Percentiles rank a stretch among this genome's conserved stretches.
phyloP scores from a whole-genome alignment of 225 moss, liverwort and hornwort genomes.

The Climacium dendroides region DNA sequence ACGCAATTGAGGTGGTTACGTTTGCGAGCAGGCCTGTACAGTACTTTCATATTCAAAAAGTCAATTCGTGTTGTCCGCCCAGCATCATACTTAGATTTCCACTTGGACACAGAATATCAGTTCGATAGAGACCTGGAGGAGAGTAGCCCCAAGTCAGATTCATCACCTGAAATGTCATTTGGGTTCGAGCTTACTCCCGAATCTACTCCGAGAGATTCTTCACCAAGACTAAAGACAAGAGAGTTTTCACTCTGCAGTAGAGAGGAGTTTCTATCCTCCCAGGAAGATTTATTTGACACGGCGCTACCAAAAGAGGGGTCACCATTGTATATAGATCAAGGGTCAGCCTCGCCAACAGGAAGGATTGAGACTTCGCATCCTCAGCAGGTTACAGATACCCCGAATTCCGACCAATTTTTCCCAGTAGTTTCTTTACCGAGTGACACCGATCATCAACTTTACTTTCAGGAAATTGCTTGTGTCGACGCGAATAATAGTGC shows the following conservation, averaged over 20 bases:
- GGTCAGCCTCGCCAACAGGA: neutral
- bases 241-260: neutral
- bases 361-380: neutral
- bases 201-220: neutral
- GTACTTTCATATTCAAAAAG: constrained; percentile 84
- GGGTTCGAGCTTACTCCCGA: neutral
- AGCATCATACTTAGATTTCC: neutral
- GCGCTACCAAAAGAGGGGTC: neutral
- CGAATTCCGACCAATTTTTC: neutral
- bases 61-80: constrained; percentile 1
- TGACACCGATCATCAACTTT: neutral
- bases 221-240: neutral
- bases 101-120: neutral
- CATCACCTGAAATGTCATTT: neutral
- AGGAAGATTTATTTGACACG: neutral
- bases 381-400: neutral
- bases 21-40: constrained; percentile 57
- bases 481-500: neutral
- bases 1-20: neutral
- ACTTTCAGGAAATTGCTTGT: neutral
- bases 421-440: neutral
- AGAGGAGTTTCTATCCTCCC: neutral
- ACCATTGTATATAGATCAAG: neutral
- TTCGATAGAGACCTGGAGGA: neutral
- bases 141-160: neutral